Evolutionary conservation across 768 basidiomycete genomes (phyloP), one percentile per base, ranked within the genome.

Genomic region (Dioszegia crocea): DNA sequence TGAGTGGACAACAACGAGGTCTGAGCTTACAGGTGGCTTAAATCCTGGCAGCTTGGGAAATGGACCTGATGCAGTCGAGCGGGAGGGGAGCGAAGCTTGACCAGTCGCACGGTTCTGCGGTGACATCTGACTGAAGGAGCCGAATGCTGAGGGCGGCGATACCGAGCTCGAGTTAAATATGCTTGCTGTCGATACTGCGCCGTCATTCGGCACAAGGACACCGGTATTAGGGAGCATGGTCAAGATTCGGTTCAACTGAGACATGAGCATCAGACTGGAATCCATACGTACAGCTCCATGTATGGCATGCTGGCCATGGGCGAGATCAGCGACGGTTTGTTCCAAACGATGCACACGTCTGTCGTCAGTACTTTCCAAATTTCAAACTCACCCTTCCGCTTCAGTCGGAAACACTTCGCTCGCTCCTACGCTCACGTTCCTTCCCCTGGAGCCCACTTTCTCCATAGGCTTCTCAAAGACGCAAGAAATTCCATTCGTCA

Each of bases 41-140:
- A 93, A 94, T 3, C 91, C 91, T 38, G 92, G 91, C 21, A 93
- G 81, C 21, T 89, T 87, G 12, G 92, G 92, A 67, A 93, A 94
- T 38, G 80, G 67, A 30, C 56, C 69, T 43, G 51, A 19, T 11
- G 45, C 26, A 16, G 31, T 5, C 12, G 56, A 3, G 24, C 23
- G 44, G 12, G 38, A 40, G 21, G 44, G 21, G 6, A 33, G 21
- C 26, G 33, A 45, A 3, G 47, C 45, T 17, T 57, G n/a, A 26
- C 66, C 62, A 29, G 27, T 56, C 10, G 64, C 61, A 16, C 29
- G 61, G n/a, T 66, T 68, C 40, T 65, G 63, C 12, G 64, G 65
- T 23, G 66, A 67, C 41, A 38, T 24, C n/a, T 43, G 47, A 21
- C 29, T n/a, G 26, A 26, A 56, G 12, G 57, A 63, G 57, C 27